Percentiles rank a stretch among this genome's conserved stretches.
These are phyloP conservation scores for Umbilicaria muhlenbergii DNA, from an alignment of 495 filamentous ascomycete species.

Conservation along the genomic window DNA sequence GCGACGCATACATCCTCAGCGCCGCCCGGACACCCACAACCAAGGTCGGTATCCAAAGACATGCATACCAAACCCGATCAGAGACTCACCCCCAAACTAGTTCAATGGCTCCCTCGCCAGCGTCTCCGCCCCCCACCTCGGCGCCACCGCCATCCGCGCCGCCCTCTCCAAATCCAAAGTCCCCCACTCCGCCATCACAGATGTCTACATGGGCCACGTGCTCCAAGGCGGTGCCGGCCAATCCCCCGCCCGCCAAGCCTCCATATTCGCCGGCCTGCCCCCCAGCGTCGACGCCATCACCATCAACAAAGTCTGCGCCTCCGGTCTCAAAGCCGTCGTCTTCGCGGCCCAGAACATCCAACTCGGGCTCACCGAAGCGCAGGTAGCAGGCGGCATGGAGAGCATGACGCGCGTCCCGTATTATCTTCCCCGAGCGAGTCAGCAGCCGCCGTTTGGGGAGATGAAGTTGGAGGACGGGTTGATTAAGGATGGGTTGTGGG, in stretches of 20 bases:
- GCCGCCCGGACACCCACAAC: constrained; percentile 76
- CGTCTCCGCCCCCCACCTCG: constrained; percentile 72
- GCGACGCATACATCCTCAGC: constrained; percentile 82
- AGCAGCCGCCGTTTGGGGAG: constrained; percentile 69
- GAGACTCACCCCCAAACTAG: constrained; percentile 31
- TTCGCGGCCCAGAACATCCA: constrained; percentile 91
- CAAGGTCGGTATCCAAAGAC: constrained; percentile 37
- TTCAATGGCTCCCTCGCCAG: constrained; percentile 83
- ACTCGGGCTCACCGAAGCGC: constrained; percentile 69
- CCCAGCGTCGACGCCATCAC: constrained; percentile 68
- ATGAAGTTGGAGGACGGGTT: constrained; percentile 78
- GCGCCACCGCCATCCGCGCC: constrained; percentile 75
- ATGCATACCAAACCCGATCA: neutral
- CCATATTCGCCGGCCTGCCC: constrained; percentile 73
- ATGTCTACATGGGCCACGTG: constrained; percentile 98
- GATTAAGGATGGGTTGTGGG: constrained; percentile 90
- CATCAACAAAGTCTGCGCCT: constrained; percentile 95
- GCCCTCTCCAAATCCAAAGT: constrained; percentile 71
- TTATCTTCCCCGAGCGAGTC: constrained; percentile 64
- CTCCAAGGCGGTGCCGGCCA: constrained; percentile 72
- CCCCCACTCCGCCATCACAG: constrained; percentile 58
- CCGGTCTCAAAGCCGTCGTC: constrained; percentile 79
- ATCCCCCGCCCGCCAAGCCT: constrained; percentile 80
- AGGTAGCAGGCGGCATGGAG: constrained; percentile 92
- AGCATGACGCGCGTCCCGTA: constrained; percentile 92